Evolutionary conservation across 2,329 filamentous ascomycete species (phyloP).

Genomic region (Zelopaecilomyces penicillatus): DNA sequence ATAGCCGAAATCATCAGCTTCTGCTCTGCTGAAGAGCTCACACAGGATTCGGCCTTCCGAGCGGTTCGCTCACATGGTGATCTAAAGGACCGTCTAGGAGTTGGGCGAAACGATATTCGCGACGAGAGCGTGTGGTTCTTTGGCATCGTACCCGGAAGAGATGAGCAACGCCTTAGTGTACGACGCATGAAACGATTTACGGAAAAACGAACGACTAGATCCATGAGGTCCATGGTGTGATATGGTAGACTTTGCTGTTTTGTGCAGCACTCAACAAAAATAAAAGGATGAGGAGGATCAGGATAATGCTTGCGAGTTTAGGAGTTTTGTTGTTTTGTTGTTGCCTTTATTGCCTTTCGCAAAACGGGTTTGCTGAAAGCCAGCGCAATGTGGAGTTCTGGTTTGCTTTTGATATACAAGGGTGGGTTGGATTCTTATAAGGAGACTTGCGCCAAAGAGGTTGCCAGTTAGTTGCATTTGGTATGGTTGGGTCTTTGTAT

Average conservation of each 20-base stretch:
- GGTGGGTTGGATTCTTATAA: too few species aligned
- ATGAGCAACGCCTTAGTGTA: conserved; percentile 35
- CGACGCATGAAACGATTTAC: conserved; percentile 37
- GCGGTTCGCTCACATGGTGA: conserved; percentile 58
- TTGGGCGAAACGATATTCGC: conserved; percentile 32
- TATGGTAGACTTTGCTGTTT: neutral
- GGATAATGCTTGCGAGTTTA: too few species aligned
- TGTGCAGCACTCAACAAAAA: too few species aligned
- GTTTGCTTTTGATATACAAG: too few species aligned
- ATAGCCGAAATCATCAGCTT: conserved; percentile 73
- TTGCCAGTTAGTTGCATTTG: too few species aligned
- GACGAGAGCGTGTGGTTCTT: conserved; percentile 47
- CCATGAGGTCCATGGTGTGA: conserved; percentile 19
- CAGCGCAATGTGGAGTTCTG: too few species aligned
- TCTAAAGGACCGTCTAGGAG: conserved; percentile 60
- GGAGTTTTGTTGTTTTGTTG: too few species aligned
- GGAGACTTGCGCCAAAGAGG: too few species aligned
- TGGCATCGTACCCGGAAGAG: conserved; percentile 31
- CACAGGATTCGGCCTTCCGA: conserved; percentile 65
- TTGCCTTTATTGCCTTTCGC: too few species aligned
- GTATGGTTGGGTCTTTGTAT: too few species aligned
- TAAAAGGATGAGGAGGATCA: too few species aligned
- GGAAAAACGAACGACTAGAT: conserved; percentile 25
- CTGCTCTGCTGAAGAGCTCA: conserved; percentile 62
- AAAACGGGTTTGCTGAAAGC: too few species aligned